Percentiles rank a stretch among this genome's conserved stretches.
Evolutionary conservation across 805 yeast species (phyloP).

Genomic region (Grigorovia humatica): DNA sequence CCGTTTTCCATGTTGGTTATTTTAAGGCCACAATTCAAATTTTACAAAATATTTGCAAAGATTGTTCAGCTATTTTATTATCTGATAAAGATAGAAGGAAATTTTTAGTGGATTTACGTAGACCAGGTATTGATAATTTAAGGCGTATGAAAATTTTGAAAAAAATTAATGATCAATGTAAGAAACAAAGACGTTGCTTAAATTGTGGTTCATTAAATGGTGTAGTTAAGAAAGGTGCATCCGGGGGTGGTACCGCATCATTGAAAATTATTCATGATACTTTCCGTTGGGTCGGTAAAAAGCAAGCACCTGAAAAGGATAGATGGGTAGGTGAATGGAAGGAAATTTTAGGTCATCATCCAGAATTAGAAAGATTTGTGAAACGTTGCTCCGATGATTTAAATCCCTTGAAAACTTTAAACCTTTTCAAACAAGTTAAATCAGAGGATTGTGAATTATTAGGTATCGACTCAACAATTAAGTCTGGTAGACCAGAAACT

Average conservation of each 20-base stretch:
- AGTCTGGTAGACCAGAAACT: constrained; percentile 90
- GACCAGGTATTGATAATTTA: constrained; percentile 82
- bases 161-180: constrained; percentile 81
- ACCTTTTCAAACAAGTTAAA: constrained; percentile 72
- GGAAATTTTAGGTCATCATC: constrained; percentile 60
- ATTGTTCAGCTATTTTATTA: constrained; percentile 68
- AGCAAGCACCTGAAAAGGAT: constrained; percentile 70
- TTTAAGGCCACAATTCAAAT: constrained; percentile 85
- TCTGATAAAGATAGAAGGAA: constrained; percentile 61
- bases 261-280: constrained; percentile 92
- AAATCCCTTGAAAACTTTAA: constrained; percentile 82
- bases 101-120: constrained; percentile 67
- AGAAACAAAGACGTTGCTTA: constrained; percentile 86
- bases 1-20: constrained; percentile 96
- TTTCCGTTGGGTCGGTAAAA: constrained; percentile 91
- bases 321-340: constrained; percentile 84
- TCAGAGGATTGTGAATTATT: constrained; percentile 87
- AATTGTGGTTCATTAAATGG: constrained; percentile 87
- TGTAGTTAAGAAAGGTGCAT: constrained; percentile 91
- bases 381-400: constrained; percentile 87
- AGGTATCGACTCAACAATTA: constrained; percentile 71
- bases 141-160: constrained; percentile 85
- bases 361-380: constrained; percentile 80
- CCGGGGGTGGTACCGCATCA: constrained; percentile 88
- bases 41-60: constrained; percentile 83